A percentile compares a stretch with the other conserved stretches of the same genome.
These are phyloP conservation scores for Boletus rubescentipes DNA, from an alignment of 768 basidiomycete genomes.

Conservation along the genomic window DNA sequence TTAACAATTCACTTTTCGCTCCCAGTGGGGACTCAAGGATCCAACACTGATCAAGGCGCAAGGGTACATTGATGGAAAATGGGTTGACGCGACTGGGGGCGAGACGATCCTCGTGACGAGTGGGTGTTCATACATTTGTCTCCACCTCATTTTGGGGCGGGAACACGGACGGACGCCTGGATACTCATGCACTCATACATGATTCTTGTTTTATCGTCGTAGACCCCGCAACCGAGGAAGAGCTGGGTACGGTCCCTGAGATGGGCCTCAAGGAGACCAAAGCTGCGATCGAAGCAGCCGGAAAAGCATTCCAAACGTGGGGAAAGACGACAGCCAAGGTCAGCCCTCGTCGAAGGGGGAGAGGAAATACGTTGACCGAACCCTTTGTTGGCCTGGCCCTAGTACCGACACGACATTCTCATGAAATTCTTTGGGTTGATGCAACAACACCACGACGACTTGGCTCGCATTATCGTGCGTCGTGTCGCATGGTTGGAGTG, in stretches of 20 bases:
- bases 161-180: background rate
- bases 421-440: conserved; percentile 77
- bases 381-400: background rate
- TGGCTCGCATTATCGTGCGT: conserved; percentile 81
- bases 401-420: conserved; percentile 84
- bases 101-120: conserved; percentile 74
- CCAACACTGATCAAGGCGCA: conserved; percentile 69
- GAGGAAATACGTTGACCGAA: background rate
- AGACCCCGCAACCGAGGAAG: conserved; percentile 89
- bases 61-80: conserved; percentile 81
- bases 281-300: conserved; percentile 80
- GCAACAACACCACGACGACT: conserved; percentile 82
- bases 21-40: conserved; percentile 77
- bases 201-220: background rate
- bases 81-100: conserved; percentile 77
- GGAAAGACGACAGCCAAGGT: conserved; percentile 87
- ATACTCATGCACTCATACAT: conserved; percentile 3
- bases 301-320: conserved; percentile 81
- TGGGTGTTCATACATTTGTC: conserved; percentile 36
- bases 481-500: background rate
- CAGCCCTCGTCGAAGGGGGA: conserved; percentile 1
- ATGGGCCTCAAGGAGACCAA: conserved; percentile 85
- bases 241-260: conserved; percentile 85
- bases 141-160: background rate
- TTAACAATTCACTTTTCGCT: background rate